Evolutionary conservation across 2,329 filamentous ascomycete species (phyloP).

Genomic region (Calonectria ilicicola): DNA sequence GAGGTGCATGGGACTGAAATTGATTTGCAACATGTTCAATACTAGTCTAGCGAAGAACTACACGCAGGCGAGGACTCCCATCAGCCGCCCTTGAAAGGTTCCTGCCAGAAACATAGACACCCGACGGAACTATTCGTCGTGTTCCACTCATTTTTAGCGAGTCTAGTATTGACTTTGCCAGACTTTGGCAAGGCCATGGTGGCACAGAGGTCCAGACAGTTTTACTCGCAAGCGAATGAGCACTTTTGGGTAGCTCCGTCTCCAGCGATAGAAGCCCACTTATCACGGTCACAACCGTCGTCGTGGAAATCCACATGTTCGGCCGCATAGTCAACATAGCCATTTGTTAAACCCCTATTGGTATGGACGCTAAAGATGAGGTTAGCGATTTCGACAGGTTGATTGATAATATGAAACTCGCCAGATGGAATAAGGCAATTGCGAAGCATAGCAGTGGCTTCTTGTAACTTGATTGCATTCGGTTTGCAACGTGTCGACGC

Average conservation of each 20-base stretch:
- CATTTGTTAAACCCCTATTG: background rate
- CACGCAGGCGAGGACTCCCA: no score
- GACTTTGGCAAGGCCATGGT: no score
- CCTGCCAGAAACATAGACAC: background rate
- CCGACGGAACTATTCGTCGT: background rate
- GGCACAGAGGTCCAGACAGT: no score
- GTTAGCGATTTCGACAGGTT: background rate
- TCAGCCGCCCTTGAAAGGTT: background rate
- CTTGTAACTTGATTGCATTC: background rate
- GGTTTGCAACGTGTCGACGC: background rate
- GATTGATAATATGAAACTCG: no score
- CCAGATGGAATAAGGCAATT: background rate
- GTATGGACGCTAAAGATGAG: background rate
- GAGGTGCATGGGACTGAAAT: background rate
- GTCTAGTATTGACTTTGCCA: no score
- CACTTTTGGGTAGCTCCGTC: background rate
- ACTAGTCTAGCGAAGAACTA: no score
- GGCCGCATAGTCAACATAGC: background rate
- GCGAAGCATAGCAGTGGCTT: background rate
- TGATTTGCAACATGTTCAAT: background rate
- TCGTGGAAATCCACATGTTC: background rate
- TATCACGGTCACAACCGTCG: background rate
- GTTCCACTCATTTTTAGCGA: background rate
- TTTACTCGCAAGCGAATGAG: background rate
- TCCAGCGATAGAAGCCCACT: background rate